Evolutionary conservation across 78 protist species (phyloP), one percentile per base, ranked within the genome.

Genomic region (slime mould (Dictyostelium discoideum)): DNA sequence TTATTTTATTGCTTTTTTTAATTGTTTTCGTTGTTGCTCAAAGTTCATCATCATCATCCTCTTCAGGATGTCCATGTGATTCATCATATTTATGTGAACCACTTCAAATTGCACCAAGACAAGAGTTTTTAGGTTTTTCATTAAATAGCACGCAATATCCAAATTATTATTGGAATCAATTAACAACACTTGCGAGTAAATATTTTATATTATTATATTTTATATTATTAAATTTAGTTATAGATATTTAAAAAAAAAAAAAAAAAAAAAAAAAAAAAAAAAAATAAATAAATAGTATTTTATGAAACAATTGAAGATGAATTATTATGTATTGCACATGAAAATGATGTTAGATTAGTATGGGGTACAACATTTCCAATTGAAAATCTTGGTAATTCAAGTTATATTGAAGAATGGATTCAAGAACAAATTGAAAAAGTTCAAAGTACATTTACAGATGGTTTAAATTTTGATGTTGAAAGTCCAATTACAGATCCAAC

Each of bases 381-480:
- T n/a, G 26, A 16, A 37, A 74, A 88, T 46, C n/a, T 95, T 1
- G 57, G 78, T 9, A 95, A 84, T 44, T 69, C 54, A 6, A 83
- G 87, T n/a, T 42, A n/a, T 24, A 85, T 85, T 57, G 67, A 80
- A 0, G 50, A 83, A 63, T 95, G 94, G 94, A 84, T 95, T 83
- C 83, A 65, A 37, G 18, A 50, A 16, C 93, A 87, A 44, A 3
- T 95, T 3, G 65, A 87, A 44, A 16, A 42, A 16, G 97, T 95
- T 26, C 78, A 72, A 78, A 11, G n/a, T 26, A 65, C 54, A 77
- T 48, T 32, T 84, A 29, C 67, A 11, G 97, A 95, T 73, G 97
- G 97, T 22, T 8, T 95, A 29, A 95, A 95, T 65, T 80, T 95
- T 13, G 97, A 95, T 78, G 73, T 85, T 42, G 97, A 95, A 84